Evolutionary conservation across 1,284 basidiomycete genomes (phyloP).

Genomic region (Moesziomyces parantarcticus): DNA sequence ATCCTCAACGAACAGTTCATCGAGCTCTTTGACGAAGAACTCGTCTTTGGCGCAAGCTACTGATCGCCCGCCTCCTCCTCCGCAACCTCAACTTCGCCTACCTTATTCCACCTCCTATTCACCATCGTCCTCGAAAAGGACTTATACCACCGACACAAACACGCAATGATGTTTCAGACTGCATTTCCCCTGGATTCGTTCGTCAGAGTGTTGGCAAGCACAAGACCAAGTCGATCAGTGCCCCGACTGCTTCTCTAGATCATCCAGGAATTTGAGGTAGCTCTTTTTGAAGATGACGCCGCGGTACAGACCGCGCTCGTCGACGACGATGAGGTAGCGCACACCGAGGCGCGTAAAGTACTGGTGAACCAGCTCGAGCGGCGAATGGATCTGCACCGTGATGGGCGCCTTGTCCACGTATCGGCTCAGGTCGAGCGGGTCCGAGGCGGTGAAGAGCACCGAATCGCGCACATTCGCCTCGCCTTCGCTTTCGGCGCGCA

Average conservation of each 20-base stretch:
- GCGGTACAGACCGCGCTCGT: conserved; percentile 83
- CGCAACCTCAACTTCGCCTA: no score
- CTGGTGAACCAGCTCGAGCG: conserved; percentile 88
- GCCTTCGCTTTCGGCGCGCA: conserved; percentile 30
- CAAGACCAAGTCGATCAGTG: not conserved
- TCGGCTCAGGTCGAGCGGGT: conserved; percentile 79
- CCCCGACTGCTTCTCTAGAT: conserved; percentile 24
- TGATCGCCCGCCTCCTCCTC: not conserved
- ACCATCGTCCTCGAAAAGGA: no score
- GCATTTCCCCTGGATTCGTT: no score
- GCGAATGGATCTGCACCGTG: conserved; percentile 82
- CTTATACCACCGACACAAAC: no score
- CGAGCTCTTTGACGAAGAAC: conserved; percentile 72
- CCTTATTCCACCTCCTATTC: no score
- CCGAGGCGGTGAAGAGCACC: conserved; percentile 25
- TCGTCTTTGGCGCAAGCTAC: conserved; percentile 71
- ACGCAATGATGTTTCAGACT: no score
- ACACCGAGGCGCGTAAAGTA: conserved; percentile 59
- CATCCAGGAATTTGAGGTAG: conserved; percentile 43
- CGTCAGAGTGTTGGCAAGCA: no score
- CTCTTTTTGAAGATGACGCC: conserved; percentile 93
- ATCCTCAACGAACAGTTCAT: conserved; percentile 73
- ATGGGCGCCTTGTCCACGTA: conserved; percentile 93
- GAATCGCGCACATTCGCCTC: conserved; percentile 42
- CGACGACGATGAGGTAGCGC: conserved; percentile 75